phyloP scores from a whole-genome alignment of 306 rosid species.

The Trichosanthes cucumerina region DNA sequence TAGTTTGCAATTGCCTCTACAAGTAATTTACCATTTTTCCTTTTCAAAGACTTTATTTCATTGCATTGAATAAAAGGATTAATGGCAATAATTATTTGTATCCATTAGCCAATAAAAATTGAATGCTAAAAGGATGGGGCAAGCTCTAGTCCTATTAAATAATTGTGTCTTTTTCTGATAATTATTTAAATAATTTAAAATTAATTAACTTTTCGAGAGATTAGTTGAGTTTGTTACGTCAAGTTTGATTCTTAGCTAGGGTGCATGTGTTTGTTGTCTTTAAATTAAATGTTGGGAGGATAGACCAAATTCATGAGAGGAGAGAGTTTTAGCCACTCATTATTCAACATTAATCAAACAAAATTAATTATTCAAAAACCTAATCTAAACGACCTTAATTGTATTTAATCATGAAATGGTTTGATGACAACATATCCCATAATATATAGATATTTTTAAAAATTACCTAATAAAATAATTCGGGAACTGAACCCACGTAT shows the following conservation, averaged over 20 bases:
- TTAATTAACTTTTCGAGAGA: background rate
- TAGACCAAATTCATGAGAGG: background rate
- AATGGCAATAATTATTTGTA: background rate
- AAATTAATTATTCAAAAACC: background rate
- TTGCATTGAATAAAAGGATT: background rate
- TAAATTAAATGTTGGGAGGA: background rate
- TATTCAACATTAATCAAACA: background rate
- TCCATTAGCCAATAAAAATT: background rate
- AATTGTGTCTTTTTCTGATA: background rate
- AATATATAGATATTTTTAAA: background rate
- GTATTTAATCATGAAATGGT: background rate
- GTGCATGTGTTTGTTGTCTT: background rate
- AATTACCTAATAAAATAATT: background rate
- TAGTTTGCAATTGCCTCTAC: background rate
- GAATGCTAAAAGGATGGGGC: background rate
- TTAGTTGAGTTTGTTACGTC: conserved; percentile 5
- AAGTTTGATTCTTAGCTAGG: background rate
- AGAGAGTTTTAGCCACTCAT: background rate
- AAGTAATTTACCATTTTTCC: background rate
- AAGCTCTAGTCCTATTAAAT: background rate
- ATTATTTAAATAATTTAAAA: background rate
- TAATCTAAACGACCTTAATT: background rate
- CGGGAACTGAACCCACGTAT: background rate
- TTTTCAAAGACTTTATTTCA: background rate
- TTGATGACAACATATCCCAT: background rate